phyloP scores from a whole-genome alignment of 2,329 filamentous ascomycete genomes.

The Sporothrix curviconia region DNA sequence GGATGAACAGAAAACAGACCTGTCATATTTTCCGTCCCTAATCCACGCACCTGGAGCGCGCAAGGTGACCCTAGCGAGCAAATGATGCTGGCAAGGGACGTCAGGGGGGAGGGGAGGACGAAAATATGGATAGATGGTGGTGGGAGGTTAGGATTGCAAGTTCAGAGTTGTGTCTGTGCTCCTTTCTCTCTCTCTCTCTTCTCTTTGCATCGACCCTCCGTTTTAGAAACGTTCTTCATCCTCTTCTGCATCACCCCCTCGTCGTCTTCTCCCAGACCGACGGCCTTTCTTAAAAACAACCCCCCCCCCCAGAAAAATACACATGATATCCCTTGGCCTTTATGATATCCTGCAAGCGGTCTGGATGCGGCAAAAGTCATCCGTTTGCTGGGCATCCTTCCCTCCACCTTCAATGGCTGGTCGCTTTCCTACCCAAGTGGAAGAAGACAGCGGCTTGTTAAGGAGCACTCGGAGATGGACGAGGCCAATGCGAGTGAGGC shows the following conservation, averaged over 20 bases:
- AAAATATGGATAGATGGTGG: too few relatives aligned
- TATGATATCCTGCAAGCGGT: too few relatives aligned
- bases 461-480: too few relatives aligned
- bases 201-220: neutral
- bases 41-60: constrained; percentile 9
- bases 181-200: neutral
- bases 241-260: too few relatives aligned
- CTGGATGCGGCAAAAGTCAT: neutral
- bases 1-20: constrained; percentile 1
- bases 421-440: neutral
- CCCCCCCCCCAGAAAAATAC: neutral
- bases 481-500: too few relatives aligned
- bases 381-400: neutral
- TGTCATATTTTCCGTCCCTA: constrained; percentile 5
- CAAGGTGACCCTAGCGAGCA: neutral
- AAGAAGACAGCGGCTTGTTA: too few relatives aligned
- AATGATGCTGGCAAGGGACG: neutral
- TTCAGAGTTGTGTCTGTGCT: too few relatives aligned
- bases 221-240: neutral
- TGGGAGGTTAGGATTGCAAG: too few relatives aligned
- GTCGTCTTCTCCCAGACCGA: too few relatives aligned
- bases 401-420: neutral
- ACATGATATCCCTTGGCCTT: too few relatives aligned
- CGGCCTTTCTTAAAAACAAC: too few relatives aligned
- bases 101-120: neutral